Evolutionary conservation across 2,329 filamentous ascomycete genomes (phyloP).

Genomic region (Fusarium sp.): DNA sequence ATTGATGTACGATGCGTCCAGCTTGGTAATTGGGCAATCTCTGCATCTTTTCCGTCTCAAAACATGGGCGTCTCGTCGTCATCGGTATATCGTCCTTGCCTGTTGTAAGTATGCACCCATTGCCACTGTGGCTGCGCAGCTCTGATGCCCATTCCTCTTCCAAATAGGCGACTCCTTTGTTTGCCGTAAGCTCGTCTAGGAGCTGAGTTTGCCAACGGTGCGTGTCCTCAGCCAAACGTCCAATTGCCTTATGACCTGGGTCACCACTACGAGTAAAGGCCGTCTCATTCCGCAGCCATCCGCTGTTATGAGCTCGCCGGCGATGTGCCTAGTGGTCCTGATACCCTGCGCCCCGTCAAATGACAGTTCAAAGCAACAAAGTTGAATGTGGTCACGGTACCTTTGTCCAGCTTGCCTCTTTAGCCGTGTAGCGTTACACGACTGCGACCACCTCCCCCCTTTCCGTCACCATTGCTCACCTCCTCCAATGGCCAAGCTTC

Average conservation of each 20-base stretch:
- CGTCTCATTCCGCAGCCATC: conserved; percentile 16
- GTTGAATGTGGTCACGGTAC: conserved; percentile 36
- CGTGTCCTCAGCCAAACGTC: conserved; percentile 10
- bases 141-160: not conserved
- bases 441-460: conserved; percentile 23
- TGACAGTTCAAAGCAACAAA: conserved; percentile 18
- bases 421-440: conserved; percentile 35
- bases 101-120: conserved; percentile 9
- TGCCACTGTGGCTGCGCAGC: conserved; percentile 32
- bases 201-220: conserved; percentile 31
- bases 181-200: conserved; percentile 15
- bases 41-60: not conserved
- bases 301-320: not conserved
- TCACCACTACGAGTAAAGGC: conserved; percentile 23
- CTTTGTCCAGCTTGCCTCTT: conserved; percentile 33
- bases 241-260: conserved; percentile 27
- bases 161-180: not conserved
- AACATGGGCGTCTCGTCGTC: no score
- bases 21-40: not conserved
- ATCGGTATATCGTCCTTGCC: not conserved
- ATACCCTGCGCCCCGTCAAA: conserved; percentile 22
- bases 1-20: not conserved
- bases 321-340: conserved; percentile 23
- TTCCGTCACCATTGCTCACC: conserved; percentile 14
- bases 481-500: conserved; percentile 34